Percentiles rank a stretch among this genome's conserved stretches.
Conservation (phyloP, 768 basidiomycete species). For the Leccinum olivaceopallidum region DNA sequence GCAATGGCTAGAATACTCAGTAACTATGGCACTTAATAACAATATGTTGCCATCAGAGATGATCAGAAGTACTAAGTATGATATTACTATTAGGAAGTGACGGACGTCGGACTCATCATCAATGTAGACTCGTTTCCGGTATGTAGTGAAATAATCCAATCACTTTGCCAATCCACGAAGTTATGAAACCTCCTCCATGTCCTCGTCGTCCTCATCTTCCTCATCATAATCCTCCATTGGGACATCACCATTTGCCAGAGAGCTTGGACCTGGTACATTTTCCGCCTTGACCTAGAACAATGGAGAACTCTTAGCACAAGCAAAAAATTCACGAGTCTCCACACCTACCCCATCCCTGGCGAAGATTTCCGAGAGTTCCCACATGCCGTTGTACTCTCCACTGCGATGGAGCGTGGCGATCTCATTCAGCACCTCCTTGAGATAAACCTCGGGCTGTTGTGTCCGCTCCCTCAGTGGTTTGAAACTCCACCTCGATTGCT, state of each 20-base stretch:
- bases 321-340: not conserved
- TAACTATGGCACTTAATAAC: too few species aligned
- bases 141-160: not conserved
- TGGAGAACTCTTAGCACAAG: slow-evolving; percentile 2
- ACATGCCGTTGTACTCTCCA: slow-evolving; percentile 79
- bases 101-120: not conserved
- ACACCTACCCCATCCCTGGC: slow-evolving; percentile 59
- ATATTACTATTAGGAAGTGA: too few species aligned
- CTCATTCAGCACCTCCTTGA: slow-evolving; percentile 79
- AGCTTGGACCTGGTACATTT: slow-evolving; percentile 43
- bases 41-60: too few species aligned
- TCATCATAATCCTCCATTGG: slow-evolving; percentile 46
- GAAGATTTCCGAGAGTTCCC: slow-evolving; percentile 77
- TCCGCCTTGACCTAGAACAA: slow-evolving; percentile 44
- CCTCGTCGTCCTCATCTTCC: slow-evolving; percentile 56
- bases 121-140: not conserved
- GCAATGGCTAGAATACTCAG: too few species aligned
- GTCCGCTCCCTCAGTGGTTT: slow-evolving; percentile 74
- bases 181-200: slow-evolving; percentile 74
- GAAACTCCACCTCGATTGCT: slow-evolving; percentile 81
- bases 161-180: not conserved
- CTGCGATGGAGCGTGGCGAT: slow-evolving; percentile 76
- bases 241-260: slow-evolving; percentile 25
- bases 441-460: slow-evolving; percentile 83
- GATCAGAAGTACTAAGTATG: too few species aligned